Conservation (phyloP, 257 asterid genomes). For the Solanum dulcamara region DNA sequence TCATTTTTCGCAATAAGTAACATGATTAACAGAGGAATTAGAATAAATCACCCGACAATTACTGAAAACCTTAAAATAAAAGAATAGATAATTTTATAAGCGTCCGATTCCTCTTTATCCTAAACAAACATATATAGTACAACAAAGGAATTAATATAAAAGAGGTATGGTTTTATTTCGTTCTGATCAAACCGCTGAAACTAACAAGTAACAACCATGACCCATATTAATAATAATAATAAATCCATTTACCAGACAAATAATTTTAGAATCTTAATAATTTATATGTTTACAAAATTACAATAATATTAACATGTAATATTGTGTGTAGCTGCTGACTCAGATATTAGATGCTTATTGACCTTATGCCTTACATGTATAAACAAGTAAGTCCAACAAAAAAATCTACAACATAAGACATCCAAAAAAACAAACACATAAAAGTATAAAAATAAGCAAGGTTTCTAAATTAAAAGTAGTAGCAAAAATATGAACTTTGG, state of each 20-base stretch:
- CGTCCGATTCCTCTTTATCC: background rate
- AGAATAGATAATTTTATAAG: background rate
- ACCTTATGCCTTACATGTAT: background rate
- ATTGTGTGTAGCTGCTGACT: background rate
- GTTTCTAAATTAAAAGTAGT: background rate
- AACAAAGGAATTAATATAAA: background rate
- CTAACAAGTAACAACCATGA: background rate
- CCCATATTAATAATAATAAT: background rate
- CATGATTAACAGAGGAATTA: background rate
- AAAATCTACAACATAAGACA: background rate
- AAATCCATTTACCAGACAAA: background rate
- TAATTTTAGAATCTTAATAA: background rate
- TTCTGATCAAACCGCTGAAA: background rate
- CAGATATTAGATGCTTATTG: background rate
- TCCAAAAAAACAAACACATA: background rate
- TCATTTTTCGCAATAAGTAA: background rate
- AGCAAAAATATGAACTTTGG: background rate
- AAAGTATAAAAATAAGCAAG: background rate
- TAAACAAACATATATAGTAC: background rate
- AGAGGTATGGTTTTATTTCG: background rate
- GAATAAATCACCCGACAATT: conserved; percentile 1
- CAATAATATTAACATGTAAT: background rate
- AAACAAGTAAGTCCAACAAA: background rate
- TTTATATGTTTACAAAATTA: background rate
- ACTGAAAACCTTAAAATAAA: background rate